Evolutionary conservation across 345 rosid genomes (phyloP).

Genomic region (Camelina hispida): DNA sequence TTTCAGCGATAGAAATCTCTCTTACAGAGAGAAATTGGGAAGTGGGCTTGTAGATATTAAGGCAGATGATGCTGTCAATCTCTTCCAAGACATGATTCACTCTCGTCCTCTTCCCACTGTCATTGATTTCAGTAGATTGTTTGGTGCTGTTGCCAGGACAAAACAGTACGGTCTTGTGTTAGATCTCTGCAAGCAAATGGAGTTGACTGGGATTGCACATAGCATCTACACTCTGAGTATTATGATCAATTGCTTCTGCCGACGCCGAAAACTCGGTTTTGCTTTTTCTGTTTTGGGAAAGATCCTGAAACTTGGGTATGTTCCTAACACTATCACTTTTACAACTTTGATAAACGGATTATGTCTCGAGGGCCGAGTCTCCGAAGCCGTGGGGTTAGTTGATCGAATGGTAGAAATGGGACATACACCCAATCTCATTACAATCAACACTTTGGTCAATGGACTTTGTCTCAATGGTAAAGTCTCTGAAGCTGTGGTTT

Average conservation of each 20-base stretch:
- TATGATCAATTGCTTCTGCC: neutral
- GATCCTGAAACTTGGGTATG: neutral
- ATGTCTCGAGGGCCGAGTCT: neutral
- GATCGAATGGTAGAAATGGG: neutral
- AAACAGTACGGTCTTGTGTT: neutral
- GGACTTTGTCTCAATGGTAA: neutral
- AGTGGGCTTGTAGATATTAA: neutral
- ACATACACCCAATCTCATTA: neutral
- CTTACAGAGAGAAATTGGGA: neutral
- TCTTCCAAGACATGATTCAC: neutral
- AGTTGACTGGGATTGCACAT: neutral
- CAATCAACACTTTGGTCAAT: neutral
- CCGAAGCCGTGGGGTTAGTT: neutral
- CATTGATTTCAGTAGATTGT: neutral
- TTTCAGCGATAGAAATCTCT: neutral
- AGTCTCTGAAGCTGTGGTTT: neutral
- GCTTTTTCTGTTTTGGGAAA: neutral
- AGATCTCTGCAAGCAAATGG: neutral
- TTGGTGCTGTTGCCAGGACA: neutral
- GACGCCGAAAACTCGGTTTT: neutral
- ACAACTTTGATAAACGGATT: neutral
- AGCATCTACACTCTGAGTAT: neutral
- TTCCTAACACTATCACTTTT: neutral
- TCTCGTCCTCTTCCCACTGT: conserved; percentile 9
- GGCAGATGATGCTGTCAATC: neutral